These are phyloP conservation scores for Blakeslea trispora DNA, from an alignment of 371 early-diverging fungal genomes.

Conservation along the genomic window DNA sequence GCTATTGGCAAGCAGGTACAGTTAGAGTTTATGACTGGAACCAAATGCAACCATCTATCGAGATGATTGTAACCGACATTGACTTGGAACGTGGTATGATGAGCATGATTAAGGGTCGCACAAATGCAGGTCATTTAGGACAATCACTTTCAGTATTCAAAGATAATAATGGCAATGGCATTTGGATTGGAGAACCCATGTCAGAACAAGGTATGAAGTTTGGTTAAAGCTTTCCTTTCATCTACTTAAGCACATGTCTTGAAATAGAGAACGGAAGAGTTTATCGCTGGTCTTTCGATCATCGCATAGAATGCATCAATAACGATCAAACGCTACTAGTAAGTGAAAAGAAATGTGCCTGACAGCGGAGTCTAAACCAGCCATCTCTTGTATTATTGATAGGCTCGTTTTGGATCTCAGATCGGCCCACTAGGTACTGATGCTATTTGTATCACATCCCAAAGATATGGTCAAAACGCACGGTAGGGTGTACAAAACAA, in stretches of 20 bases:
- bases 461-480: conserved; percentile 34
- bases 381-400: background rate
- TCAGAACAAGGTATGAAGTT: conserved; percentile 36
- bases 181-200: conserved; percentile 55
- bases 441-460: conserved; percentile 38
- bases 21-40: conserved; percentile 39
- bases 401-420: conserved; percentile 48
- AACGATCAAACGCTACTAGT: conserved; percentile 17
- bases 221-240: background rate
- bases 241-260: background rate
- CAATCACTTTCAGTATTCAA: conserved; percentile 30
- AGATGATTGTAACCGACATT: conserved; percentile 3
- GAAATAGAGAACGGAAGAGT: conserved; percentile 43
- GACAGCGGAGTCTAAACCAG: background rate
- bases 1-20: conserved; percentile 47
- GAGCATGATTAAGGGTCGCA: conserved; percentile 27
- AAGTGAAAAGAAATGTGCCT: conserved; percentile 8
- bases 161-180: conserved; percentile 8
- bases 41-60: conserved; percentile 1
- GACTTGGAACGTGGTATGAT: conserved; percentile 22
- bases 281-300: conserved; percentile 28
- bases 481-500: conserved; percentile 26
- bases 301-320: conserved; percentile 22
- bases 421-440: conserved; percentile 23
- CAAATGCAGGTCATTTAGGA: conserved; percentile 50